Base-by-base conservation (phyloP, 2,329 filamentous ascomycete genomes). In the Penicillium glabrum region DNA sequence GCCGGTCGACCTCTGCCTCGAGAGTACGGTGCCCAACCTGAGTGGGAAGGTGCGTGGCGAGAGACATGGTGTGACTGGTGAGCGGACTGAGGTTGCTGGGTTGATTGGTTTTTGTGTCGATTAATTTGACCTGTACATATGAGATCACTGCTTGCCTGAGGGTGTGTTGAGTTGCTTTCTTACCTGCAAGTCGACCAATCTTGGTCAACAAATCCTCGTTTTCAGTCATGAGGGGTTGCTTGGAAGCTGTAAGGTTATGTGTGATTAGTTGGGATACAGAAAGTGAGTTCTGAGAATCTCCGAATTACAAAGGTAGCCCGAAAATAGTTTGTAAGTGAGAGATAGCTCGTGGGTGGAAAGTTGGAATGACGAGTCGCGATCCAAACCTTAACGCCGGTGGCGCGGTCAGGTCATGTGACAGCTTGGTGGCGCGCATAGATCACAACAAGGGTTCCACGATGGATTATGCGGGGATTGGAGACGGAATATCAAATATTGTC, bases 71-170 rank as follows among this genome's bases (percentile, higher is more conserved):
- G 63, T 26, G 66, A 61, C 35, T 67, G 66, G 29, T 64, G 62
- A 44, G 53, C 59, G 13, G 65, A 65, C 1, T 64, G 54, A n/a
- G 63, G 53, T 6, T 61, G 47, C 10, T 69, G 66, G 2, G 66
- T 53, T 7, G 52, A 56, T 58, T 87, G 83, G 61, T 84, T 89
- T 73, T 90, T 92, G 77, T 90, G 87, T 51, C 87, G 85, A 71
- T 92, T 92, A 70, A 95, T 93, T 75, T 90, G 88, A 64, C 89
- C 89, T 91, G 62, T 10, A 44, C 44, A 57, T 41, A 60, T 61
- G 54, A 57, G 56, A 46, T 37, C 39, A 46, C 27, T 54, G 27
- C 51, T 49, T 26, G 41, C 31, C 47, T 19, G 52, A 52, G 33
- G 27, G 21, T 13, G 67, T 79, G 78, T 53, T 84, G 79, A 67